phyloP scores from a whole-genome alignment of 2,329 filamentous ascomycete genomes.

The Taxawa tesnikishii region DNA sequence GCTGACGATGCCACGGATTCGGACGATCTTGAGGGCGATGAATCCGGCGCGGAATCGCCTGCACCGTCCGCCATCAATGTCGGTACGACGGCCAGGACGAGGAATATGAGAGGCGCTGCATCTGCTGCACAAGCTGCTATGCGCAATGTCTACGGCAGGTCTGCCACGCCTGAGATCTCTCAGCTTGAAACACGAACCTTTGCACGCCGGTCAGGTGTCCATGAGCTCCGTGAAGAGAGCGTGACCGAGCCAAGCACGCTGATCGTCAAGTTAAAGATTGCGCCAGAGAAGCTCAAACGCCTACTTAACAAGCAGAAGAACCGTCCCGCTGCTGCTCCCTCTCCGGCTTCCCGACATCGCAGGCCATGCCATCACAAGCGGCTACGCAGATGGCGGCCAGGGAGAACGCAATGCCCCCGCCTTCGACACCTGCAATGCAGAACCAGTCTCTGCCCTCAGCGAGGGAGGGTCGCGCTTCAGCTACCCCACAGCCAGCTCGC shows the following conservation, averaged over 20 bases:
- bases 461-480: constrained; percentile 1
- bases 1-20: constrained; percentile 55
- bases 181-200: constrained; percentile 56
- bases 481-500: constrained; percentile 2
- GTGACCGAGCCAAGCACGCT: constrained; percentile 65
- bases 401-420: constrained; percentile 10
- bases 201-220: constrained; percentile 41
- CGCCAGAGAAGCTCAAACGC: constrained; percentile 58
- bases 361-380: constrained; percentile 32
- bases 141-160: constrained; percentile 59
- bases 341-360: constrained; percentile 28
- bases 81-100: constrained; percentile 68
- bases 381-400: constrained; percentile 32
- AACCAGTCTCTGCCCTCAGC: constrained; percentile 4
- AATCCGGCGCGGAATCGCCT: constrained; percentile 77
- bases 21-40: constrained; percentile 85
- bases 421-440: constrained; percentile 7
- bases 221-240: constrained; percentile 66
- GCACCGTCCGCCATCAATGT: constrained; percentile 52
- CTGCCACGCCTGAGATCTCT: constrained; percentile 74
- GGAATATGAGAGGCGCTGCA: constrained; percentile 81
- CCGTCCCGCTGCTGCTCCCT: constrained; percentile 15
- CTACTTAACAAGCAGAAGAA: constrained; percentile 45
- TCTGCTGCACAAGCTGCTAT: constrained; percentile 79
- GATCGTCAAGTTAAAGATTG: constrained; percentile 63